Conservation (phyloP, 371 early-diverging fungal genomes). For the Mucor sp. region DNA sequence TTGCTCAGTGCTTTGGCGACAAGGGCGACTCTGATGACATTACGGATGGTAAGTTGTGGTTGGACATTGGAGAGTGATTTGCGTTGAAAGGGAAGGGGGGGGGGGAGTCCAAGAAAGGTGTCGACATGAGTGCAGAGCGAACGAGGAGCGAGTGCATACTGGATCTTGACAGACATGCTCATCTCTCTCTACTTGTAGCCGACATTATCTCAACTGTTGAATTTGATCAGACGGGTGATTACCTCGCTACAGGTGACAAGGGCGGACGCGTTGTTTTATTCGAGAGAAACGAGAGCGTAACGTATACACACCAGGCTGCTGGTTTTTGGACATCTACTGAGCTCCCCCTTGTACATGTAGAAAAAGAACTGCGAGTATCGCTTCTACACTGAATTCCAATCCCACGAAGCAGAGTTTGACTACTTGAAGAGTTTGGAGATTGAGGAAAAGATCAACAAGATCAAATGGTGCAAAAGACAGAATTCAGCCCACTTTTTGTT, state of each 20-base stretch:
- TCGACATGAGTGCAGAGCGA: not conserved
- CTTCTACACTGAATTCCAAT: conserved; percentile 98
- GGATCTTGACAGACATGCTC: not conserved
- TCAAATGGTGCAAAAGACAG: conserved; percentile 95
- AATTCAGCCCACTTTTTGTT: conserved; percentile 96
- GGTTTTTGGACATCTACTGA: not conserved
- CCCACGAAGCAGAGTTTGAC: conserved; percentile 99
- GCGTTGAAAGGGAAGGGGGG: not conserved
- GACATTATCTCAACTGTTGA: conserved; percentile 99
- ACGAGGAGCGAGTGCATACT: not conserved
- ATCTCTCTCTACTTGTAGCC: conserved; percentile 53
- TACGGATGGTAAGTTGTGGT: conserved; percentile 81
- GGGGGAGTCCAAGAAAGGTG: not conserved
- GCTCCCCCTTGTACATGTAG: conserved; percentile 46
- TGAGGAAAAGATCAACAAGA: conserved; percentile 99
- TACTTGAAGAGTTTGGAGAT: conserved; percentile 99
- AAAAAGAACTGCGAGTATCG: conserved; percentile 99
- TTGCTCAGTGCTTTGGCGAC: conserved; percentile 99
- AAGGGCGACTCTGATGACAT: conserved; percentile 97
- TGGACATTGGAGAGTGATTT: not conserved
- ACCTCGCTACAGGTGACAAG: conserved; percentile 97
- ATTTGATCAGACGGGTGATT: conserved; percentile 97
- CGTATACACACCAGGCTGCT: conserved; percentile 19
- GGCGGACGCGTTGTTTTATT: conserved; percentile 98
- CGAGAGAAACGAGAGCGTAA: conserved; percentile 94